Evolutionary conservation across 2,329 filamentous ascomycete genomes (phyloP).

Genomic region (Ophiostoma sp.): DNA sequence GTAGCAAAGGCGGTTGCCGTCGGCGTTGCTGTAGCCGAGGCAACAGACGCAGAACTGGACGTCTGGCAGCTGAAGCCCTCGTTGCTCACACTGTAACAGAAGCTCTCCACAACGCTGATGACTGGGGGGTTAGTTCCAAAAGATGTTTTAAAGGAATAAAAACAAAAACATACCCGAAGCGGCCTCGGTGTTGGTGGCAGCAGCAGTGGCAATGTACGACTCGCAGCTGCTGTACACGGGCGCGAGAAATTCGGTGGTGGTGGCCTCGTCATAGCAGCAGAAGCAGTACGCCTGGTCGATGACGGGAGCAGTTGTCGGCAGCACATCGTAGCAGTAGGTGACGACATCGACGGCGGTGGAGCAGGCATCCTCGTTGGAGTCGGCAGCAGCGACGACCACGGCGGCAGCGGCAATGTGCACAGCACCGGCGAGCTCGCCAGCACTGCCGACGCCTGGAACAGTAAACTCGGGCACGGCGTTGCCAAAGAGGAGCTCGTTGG

Average conservation of each 20-base stretch:
- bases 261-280: conserved; percentile 28
- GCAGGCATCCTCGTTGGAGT: conserved; percentile 26
- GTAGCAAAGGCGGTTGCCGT: not conserved
- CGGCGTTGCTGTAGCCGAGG: not conserved
- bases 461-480: not conserved
- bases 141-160: not conserved
- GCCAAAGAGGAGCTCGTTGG: conserved; percentile 12
- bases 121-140: conserved; percentile 11
- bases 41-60: not conserved
- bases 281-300: conserved; percentile 26
- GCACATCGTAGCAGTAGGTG: conserved; percentile 23
- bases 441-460: not conserved
- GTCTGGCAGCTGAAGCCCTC: conserved; percentile 23
- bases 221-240: conserved; percentile 29
- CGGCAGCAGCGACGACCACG: conserved; percentile 12
- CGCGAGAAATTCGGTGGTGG: conserved; percentile 20
- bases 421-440: conserved; percentile 11
- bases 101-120: conserved; percentile 17
- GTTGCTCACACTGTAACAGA: conserved; percentile 18
- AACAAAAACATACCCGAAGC: conserved; percentile 16
- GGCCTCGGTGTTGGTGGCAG: conserved; percentile 20
- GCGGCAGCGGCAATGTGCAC: conserved; percentile 10
- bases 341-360: conserved; percentile 25
- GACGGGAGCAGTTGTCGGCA: conserved; percentile 21
- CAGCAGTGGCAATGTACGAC: conserved; percentile 27